Evolutionary conservation across 1,139 yeast species (phyloP), one percentile per base, ranked within the genome.

Genomic region (Kodamaea anthophila): DNA sequence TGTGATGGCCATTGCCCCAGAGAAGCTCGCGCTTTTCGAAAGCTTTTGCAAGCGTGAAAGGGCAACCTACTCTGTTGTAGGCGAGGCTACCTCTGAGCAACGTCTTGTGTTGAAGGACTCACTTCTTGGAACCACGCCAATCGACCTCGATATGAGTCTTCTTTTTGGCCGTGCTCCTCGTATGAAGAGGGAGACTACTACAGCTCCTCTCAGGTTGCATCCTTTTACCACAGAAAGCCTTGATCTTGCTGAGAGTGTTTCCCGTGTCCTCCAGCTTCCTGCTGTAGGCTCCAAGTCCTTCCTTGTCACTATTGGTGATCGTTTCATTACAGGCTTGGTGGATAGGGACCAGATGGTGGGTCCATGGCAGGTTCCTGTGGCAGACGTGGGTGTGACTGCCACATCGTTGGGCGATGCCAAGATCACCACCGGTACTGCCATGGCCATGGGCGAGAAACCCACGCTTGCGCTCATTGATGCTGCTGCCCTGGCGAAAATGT

Each of bases 331-430:
- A 23, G 99, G 99, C 28, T 73, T 93, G 45, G 84, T 91, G 39
- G 97, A 94, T 49, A 80, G 98, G 54, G 99, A 93, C 55, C 99
- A 93, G 65, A 82, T 88, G 82, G 97, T 93, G 38, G 99, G 99
- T 26, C 98, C 98, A 50, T 93, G 98, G 97, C 99, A 93, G 68
- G 88, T 83, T 5, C 98, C 99, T 25, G 98, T 93, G 14, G 93
- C 98, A n/a, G 97, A 93, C 55, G 96, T 87, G 35, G 98, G 96
- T 58, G 96, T 91, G 33, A 88, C 98, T 12, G 81, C 85, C 37
- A 81, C 97, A 0, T 84, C 96, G 3, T 70, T 86, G 32, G 96
- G 94, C 45, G 82, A 77, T 32, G 65, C 70, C 5, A 60, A 83
- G 31, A 58, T 80, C 38, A 46, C 62, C 8, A 81, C 94, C 14